Evolutionary conservation across 2,329 filamentous ascomycete species (phyloP).

Genomic region (Zasmidium angulare): DNA sequence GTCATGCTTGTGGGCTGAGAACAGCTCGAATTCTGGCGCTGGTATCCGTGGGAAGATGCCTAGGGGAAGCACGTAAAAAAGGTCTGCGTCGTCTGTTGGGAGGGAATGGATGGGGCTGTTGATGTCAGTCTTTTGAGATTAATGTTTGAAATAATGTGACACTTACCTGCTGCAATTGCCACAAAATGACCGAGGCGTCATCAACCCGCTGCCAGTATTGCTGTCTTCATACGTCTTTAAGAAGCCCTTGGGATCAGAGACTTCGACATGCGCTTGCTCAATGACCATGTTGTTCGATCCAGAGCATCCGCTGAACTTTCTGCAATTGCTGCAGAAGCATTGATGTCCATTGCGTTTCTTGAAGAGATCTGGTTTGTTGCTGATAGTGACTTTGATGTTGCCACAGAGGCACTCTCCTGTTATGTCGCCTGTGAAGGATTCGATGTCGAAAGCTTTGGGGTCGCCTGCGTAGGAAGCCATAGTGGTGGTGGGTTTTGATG

Average conservation of each 20-base stretch:
- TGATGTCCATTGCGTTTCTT: not conserved
- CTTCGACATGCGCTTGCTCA: not conserved
- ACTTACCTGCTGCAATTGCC: not conserved
- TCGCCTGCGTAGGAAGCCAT: not conserved
- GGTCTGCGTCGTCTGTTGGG: not conserved
- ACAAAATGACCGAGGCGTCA: not conserved
- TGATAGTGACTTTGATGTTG: not conserved
- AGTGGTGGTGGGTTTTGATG: not conserved
- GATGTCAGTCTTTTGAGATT: not conserved
- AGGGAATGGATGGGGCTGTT: not conserved
- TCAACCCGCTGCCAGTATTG: not conserved
- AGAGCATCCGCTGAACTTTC: not conserved
- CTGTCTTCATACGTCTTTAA: not conserved
- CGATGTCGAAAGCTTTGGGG: not conserved
- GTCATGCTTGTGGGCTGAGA: not conserved
- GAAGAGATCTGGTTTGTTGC: not conserved
- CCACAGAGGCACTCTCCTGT: not conserved
- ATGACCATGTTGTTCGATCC: not conserved
- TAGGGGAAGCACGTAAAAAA: not conserved
- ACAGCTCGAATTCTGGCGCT: not conserved
- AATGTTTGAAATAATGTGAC: not conserved
- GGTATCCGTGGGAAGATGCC: not conserved
- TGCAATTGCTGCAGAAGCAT: not conserved
- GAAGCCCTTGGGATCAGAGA: not conserved
- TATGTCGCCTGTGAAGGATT: not conserved